Base-by-base conservation (phyloP, 2,329 filamentous ascomycete genomes). In the Neonectria neomacrospora region DNA sequence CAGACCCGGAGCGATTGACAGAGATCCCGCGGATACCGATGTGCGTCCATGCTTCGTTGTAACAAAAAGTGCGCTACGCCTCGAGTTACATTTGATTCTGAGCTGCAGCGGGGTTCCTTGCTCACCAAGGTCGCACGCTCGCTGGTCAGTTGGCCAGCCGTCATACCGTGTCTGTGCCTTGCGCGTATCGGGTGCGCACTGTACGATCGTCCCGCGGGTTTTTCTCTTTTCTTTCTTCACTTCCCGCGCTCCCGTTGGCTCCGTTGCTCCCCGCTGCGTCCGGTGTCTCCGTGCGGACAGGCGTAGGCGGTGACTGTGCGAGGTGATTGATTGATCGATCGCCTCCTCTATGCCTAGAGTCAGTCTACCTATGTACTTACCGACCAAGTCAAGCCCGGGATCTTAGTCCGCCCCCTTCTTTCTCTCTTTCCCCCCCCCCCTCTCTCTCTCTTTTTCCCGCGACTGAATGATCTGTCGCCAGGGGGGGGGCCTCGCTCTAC, bases 81-180 rank as follows among this genome's bases (percentile, higher is more conserved):
- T 12, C 37, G 37, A 18, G 37, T 41, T 41, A 41, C 8, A 18
- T 18, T 20, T 41, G n/a, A 41, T 18, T 18, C 3, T 41, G n/a
- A 41, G n/a, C n/a, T 41, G n/a, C n/a, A 41, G 37, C 37, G 37
- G 37, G 37, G 37, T 41, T 41, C 37, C 37, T 26, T 26, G 23
- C 23, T 6, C 23, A 26, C 23, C 23, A 6, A 6, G 23, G 23
- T 26, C 6, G 23, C 23, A 26, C 23, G 23, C 23, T 28, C 26
- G 44, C 14, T 4, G 16, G n/a, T n/a, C n/a, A 39, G 10, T 18
- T 23, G 14, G 47, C 20, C 20, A 54, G 32, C 23, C 28, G 47
- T 55, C 12, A 22, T 41, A 61, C 59, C 39, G 59, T 61, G 58
- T 56, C 52, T 45, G 58, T 52, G 20, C 16, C 28, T n/a, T 41